Conservation (phyloP, 768 basidiomycete species). For the Boletus speciosus region DNA sequence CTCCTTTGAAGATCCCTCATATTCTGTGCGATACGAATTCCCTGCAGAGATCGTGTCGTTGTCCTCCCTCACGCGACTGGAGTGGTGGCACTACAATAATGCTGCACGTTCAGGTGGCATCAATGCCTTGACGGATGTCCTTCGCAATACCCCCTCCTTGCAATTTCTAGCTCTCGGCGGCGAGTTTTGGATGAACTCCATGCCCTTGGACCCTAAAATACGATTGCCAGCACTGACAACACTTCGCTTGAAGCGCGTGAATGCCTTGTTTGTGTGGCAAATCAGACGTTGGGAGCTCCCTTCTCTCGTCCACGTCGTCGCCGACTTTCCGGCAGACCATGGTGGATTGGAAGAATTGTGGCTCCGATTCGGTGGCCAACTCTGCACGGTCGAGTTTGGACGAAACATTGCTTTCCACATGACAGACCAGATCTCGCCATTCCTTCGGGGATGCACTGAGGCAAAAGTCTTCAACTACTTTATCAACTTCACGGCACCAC, state of each 20-base stretch:
- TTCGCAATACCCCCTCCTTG: constrained; percentile 51
- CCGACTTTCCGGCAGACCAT: constrained; percentile 43
- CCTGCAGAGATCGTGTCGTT: constrained; percentile 46
- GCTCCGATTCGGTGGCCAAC: constrained; percentile 47
- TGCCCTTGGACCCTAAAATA: constrained; percentile 24
- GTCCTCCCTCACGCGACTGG: constrained; percentile 54
- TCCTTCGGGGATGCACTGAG: constrained; percentile 44
- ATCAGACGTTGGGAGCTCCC: constrained; percentile 53
- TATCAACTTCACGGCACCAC: constrained; percentile 44
- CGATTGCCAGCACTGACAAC: constrained; percentile 47
- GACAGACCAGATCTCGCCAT: constrained; percentile 42
- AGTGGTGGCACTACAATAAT: constrained; percentile 61
- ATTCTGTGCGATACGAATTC: constrained; percentile 47
- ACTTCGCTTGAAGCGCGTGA: constrained; percentile 49
- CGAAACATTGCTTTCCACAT: constrained; percentile 52
- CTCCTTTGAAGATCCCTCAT: constrained; percentile 19
- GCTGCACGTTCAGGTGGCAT: constrained; percentile 64
- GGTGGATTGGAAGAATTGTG: constrained; percentile 44
- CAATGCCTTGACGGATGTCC: constrained; percentile 54
- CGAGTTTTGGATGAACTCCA: constrained; percentile 29
- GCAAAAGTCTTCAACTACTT: constrained; percentile 55
- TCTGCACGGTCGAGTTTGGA: constrained; percentile 57
- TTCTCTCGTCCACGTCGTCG: constrained; percentile 46
- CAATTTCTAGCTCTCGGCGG: constrained; percentile 58
- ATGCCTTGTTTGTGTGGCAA: constrained; percentile 48